Evolutionary conservation across 208 protist species (phyloP).

Genomic region (Acanthamoeba lenticulata): DNA sequence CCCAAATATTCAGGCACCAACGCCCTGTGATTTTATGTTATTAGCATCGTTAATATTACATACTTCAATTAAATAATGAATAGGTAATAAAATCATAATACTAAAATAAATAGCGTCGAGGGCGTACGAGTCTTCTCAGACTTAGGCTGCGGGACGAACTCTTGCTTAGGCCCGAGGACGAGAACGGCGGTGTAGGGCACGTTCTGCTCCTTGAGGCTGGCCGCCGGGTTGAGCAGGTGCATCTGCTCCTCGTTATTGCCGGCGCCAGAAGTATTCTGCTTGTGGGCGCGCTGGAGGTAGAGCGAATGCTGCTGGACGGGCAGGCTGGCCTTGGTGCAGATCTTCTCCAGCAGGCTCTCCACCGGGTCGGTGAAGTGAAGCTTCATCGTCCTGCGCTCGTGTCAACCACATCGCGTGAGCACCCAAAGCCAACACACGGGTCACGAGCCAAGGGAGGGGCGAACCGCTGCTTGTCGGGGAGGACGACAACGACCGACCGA

Average conservation of each 20-base stretch:
- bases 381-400: background rate
- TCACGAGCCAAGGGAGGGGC: background rate
- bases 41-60: background rate
- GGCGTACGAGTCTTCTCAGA: background rate
- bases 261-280: no score
- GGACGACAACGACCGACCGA: background rate
- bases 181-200: background rate
- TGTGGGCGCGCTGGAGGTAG: background rate
- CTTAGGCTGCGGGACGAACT: background rate
- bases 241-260: background rate
- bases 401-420: background rate
- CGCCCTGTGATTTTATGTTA: background rate
- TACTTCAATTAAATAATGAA: background rate
- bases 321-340: background rate
- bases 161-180: background rate
- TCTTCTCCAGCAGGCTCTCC: conserved; percentile 19
- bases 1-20: background rate
- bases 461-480: background rate
- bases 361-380: conserved; percentile 27
- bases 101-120: background rate
- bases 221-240: conserved; percentile 23
- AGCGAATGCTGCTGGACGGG: conserved; percentile 6
- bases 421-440: background rate
- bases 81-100: background rate
- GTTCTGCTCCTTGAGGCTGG: conserved; percentile 36